Percentiles rank a stretch among this genome's conserved stretches.
Conservation (phyloP, 192 early-diverging fungal genomes). For the Dispira parvispora region DNA sequence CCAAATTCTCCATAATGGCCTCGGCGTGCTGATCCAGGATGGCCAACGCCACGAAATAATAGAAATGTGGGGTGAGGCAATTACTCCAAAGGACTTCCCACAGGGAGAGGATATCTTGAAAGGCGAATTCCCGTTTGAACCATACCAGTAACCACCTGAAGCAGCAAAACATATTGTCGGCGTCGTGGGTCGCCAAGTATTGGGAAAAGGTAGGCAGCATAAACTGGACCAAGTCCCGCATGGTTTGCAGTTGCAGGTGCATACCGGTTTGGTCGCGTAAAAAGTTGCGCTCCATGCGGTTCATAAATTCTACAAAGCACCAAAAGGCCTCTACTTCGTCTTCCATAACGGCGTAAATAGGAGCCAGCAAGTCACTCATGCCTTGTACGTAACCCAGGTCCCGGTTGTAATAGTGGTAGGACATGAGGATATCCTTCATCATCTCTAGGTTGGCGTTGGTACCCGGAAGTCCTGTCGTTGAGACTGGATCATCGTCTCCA, state of each 20-base stretch:
- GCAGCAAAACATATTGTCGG: slow-evolving; percentile 89
- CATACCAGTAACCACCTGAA: slow-evolving; percentile 95
- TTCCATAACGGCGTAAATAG: slow-evolving; percentile 71
- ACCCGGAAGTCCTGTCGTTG: slow-evolving; percentile 24
- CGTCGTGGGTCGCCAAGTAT: slow-evolving; percentile 62
- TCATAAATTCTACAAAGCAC: slow-evolving; percentile 83
- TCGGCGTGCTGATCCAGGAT: slow-evolving; percentile 78
- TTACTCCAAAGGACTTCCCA: slow-evolving; percentile 85
- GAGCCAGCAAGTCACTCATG: slow-evolving; percentile 89
- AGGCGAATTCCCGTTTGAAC: slow-evolving; percentile 95
- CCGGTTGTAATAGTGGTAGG: slow-evolving; percentile 74
- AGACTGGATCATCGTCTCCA: background rate
- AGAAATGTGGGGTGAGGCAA: slow-evolving; percentile 58
- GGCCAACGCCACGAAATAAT: slow-evolving; percentile 90
- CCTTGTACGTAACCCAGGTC: slow-evolving; percentile 82
- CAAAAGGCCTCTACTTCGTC: slow-evolving; percentile 89
- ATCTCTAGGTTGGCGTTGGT: slow-evolving; percentile 65
- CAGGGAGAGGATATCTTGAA: slow-evolving; percentile 58
- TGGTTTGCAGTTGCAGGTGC: slow-evolving; percentile 66
- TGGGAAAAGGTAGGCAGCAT: slow-evolving; percentile 70
- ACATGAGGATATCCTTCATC: slow-evolving; percentile 83
- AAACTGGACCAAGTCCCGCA: slow-evolving; percentile 71
- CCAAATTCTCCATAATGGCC: slow-evolving; percentile 59
- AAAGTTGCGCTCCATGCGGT: slow-evolving; percentile 82
- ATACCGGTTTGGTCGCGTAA: slow-evolving; percentile 86